These are phyloP conservation scores for Ormosia emarginata DNA, from an alignment of 306 rosid genomes.

Conservation along the genomic window DNA sequence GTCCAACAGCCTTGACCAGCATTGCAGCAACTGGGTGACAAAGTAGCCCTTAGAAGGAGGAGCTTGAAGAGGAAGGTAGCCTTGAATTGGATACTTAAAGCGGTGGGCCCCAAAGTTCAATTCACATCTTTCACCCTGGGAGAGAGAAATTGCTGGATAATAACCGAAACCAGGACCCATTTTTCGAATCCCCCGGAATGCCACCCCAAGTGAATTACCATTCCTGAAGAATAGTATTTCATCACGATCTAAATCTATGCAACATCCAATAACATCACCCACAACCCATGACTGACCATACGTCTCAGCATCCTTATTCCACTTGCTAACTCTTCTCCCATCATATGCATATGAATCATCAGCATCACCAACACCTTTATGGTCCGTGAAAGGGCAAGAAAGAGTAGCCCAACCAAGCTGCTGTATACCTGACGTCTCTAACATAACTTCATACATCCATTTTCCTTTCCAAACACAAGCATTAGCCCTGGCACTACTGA, in stretches of 20 bases:
- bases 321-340: conserved; percentile 86
- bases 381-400: conserved; percentile 86
- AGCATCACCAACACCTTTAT: conserved; percentile 93
- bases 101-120: conserved; percentile 87
- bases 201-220: conserved; percentile 88
- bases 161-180: conserved; percentile 83
- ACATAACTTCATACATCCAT: conserved; percentile 95
- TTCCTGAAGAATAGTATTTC: conserved; percentile 86
- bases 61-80: conserved; percentile 79
- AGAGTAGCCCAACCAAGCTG: conserved; percentile 98
- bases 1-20: conserved; percentile 83
- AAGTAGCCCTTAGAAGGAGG: conserved; percentile 48
- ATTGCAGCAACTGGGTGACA: conserved; percentile 56
- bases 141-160: conserved; percentile 91
- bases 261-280: conserved; percentile 97
- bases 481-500: conserved; percentile 92
- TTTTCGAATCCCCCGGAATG: conserved; percentile 78
- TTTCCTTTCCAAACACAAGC: conserved; percentile 86
- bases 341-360: conserved; percentile 98
- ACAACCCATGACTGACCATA: conserved; percentile 96
- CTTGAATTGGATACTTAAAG: conserved; percentile 79
- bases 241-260: conserved; percentile 82
- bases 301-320: conserved; percentile 80
- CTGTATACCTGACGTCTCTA: conserved; percentile 94
- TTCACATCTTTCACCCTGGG: conserved; percentile 90